These are phyloP conservation scores for Aspergillus panamensis DNA, from an alignment of 495 filamentous ascomycete genomes.

Conservation along the genomic window DNA sequence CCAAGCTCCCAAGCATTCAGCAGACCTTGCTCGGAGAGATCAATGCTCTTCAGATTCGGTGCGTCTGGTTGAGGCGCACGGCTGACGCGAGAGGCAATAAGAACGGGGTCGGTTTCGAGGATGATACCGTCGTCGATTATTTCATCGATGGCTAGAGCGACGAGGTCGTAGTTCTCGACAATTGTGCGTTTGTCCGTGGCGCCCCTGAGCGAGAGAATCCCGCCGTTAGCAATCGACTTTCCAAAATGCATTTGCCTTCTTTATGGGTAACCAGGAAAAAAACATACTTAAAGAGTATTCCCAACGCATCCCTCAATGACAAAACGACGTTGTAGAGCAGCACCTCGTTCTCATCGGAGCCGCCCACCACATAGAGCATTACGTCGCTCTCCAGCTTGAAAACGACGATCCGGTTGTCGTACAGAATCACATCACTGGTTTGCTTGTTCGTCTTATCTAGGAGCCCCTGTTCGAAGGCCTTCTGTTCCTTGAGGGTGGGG, in stretches of 20 bases:
- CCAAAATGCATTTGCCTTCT: background rate
- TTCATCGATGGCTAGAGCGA: slow-evolving; percentile 91
- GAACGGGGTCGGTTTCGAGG: slow-evolving; percentile 90
- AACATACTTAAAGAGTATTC: slow-evolving; percentile 84
- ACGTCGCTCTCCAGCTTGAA: slow-evolving; percentile 98
- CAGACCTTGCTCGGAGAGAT: slow-evolving; percentile 92
- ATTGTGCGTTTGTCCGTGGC: slow-evolving; percentile 96
- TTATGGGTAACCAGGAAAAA: background rate
- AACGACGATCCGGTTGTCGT: slow-evolving; percentile 90
- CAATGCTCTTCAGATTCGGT: slow-evolving; percentile 82
- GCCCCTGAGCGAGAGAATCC: slow-evolving; percentile 52
- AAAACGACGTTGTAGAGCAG: slow-evolving; percentile 90
- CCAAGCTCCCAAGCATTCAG: slow-evolving; percentile 94
- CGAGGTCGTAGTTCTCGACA: slow-evolving; percentile 94
- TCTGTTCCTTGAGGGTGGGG: slow-evolving; percentile 85
- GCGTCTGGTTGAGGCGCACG: slow-evolving; percentile 88
- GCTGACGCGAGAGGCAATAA: slow-evolving; percentile 87
- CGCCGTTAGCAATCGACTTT: slow-evolving; percentile 12
- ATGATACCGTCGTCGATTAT: slow-evolving; percentile 96
- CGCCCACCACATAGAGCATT: slow-evolving; percentile 92
- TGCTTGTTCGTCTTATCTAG: slow-evolving; percentile 96
- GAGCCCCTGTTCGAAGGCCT: slow-evolving; percentile 92
- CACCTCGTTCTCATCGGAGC: slow-evolving; percentile 93
- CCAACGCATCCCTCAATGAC: slow-evolving; percentile 81
- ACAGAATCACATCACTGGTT: slow-evolving; percentile 90